Evolutionary conservation across 306 rosid species (phyloP), one percentile per base, ranked within the genome.

Genomic region (Rosa lucieae): DNA sequence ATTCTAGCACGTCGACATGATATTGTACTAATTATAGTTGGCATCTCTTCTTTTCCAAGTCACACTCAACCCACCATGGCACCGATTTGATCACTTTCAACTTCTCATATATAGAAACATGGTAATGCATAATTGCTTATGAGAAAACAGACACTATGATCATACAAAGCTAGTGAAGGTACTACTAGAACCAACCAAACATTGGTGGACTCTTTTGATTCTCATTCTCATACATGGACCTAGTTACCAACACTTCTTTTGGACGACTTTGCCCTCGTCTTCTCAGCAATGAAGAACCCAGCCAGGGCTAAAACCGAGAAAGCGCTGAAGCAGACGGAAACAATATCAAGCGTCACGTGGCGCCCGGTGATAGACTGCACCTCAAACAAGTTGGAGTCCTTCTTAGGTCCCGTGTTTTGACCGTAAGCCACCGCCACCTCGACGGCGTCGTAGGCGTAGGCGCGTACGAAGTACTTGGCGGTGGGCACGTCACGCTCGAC

Each of bases 401-500:
- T 96, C 12, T 43, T 10, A 1, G 58, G 43, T 68, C 86, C 75
- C 0, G 93, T 93, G 5, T 84, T 83, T 56, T 96, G 99, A 9
- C 99, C 98, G 18, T 88, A 96, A 17, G 78, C 94, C 67, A 89
- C 92, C 86, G 87, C 73, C 0, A 2, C 77, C 11, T 68, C 91
- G 1, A 79, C 81, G 58, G 96, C 78, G 70, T 93, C 82, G 69
- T 8, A 23, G 0, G 85, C 99, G 80, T 87, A 91, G 88, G 97
- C 93, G 87, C 99, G 97, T 67, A 93, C 84, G 55, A 93, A 96
- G 91, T 83, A 93, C 49, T 89, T 89, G 80, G 82, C 99, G 0
- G 80, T 21, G 17, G 99, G 98, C 73, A 82, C 84, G 77, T 86
- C 92, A 5, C 84, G 84, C 86, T 82, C 49, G 1, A 96, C 62